Percentiles rank a stretch among this genome's conserved stretches.
Evolutionary conservation across 83 land plant genomes (phyloP).

Genomic region (Picea mariana): DNA sequence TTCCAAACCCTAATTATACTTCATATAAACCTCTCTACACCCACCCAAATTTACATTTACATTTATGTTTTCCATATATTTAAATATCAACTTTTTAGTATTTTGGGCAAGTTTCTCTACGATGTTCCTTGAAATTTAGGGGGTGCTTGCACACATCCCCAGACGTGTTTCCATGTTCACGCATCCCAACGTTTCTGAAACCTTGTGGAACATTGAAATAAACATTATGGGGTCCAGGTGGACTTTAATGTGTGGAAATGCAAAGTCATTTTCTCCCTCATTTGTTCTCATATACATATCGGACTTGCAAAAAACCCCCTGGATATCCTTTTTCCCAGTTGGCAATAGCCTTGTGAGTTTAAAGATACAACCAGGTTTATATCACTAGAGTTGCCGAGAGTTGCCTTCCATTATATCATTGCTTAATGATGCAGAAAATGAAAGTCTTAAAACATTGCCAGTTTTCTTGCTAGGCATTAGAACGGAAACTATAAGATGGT

Average conservation of each 20-base stretch:
- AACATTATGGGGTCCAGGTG: not conserved
- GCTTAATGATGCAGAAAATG: not conserved
- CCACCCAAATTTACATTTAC: too few relatives aligned
- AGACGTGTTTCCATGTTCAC: not conserved
- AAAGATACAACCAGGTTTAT: not conserved
- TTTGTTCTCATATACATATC: not conserved
- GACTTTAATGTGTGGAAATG: not conserved
- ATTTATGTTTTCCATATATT: too few relatives aligned
- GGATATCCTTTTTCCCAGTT: not conserved
- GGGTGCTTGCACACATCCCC: not conserved
- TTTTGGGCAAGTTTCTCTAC: too few relatives aligned
- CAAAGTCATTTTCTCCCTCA: not conserved
- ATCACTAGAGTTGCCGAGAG: not conserved
- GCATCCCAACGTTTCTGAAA: not conserved
- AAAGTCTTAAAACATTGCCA: not conserved
- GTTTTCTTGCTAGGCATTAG: not conserved
- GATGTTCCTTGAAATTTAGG: too few relatives aligned
- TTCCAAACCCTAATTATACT: too few relatives aligned
- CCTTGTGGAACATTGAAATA: not conserved
- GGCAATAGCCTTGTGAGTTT: not conserved
- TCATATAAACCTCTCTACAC: too few relatives aligned
- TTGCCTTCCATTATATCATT: not conserved
- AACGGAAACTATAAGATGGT: not conserved
- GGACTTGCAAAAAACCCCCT: not conserved
- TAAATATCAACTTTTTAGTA: too few relatives aligned